Conservation (phyloP, 805 yeast genomes). For the Starmerella vitae region DNA sequence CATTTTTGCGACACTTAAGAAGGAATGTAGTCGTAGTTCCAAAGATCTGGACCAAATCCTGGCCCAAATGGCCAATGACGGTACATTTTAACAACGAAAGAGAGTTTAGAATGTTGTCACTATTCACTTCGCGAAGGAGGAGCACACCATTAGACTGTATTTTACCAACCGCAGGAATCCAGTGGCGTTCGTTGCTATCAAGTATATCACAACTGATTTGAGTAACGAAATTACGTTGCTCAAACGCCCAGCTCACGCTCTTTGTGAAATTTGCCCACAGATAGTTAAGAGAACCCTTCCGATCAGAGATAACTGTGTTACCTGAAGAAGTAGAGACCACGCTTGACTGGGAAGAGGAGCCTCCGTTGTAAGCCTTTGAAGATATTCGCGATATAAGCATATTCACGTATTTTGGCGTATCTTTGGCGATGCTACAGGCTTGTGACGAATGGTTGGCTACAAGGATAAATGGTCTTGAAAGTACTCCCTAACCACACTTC, state of each 20-base stretch:
- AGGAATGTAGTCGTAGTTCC: slow-evolving; percentile 9
- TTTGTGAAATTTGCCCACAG: slow-evolving; percentile 7
- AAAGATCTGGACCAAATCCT: slow-evolving; percentile 13
- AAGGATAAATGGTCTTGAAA: too few species aligned
- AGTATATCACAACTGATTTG: slow-evolving; percentile 10
- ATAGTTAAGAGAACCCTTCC: slow-evolving; percentile 14
- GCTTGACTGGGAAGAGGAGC: not conserved
- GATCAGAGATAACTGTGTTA: not conserved
- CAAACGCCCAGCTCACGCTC: slow-evolving; percentile 5
- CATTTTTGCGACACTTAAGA: slow-evolving; percentile 1
- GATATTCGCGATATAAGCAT: slow-evolving; percentile 15
- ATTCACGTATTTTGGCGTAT: too few species aligned
- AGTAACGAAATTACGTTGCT: not conserved
- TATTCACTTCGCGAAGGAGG: slow-evolving; percentile 3
- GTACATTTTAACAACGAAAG: slow-evolving; percentile 12
- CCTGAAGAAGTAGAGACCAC: not conserved
- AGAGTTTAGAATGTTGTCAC: slow-evolving; percentile 5
- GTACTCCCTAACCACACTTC: too few species aligned
- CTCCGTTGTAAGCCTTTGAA: slow-evolving; percentile 2
- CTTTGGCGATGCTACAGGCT: too few species aligned
- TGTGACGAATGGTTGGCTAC: too few species aligned
- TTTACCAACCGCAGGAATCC: slow-evolving; percentile 11
- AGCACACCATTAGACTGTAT: slow-evolving; percentile 9
- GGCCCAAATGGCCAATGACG: slow-evolving; percentile 18
- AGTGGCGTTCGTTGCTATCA: slow-evolving; percentile 11